These are phyloP conservation scores for Paraurostyla sp. DNA, from an alignment of 73 alveolate species.

Conservation along the genomic window DNA sequence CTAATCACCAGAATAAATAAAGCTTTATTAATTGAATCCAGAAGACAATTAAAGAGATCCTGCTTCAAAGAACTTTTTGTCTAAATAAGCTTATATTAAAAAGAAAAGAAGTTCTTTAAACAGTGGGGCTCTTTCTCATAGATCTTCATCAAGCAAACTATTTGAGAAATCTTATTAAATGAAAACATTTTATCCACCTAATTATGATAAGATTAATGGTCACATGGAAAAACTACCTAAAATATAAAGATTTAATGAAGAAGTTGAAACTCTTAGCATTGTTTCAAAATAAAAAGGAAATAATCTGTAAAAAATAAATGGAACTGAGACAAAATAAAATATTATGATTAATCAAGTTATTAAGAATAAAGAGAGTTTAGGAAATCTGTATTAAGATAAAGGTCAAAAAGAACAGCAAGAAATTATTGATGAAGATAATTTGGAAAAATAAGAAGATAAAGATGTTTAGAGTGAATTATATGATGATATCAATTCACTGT, in stretches of 20 bases:
- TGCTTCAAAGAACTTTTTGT: not conserved
- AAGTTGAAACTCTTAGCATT: constrained; percentile 27
- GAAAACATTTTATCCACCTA: constrained; percentile 48
- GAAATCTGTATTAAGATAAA: too few species aligned
- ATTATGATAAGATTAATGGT: not conserved
- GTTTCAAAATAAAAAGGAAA: not conserved
- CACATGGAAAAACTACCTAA: constrained; percentile 39
- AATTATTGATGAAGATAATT: not conserved
- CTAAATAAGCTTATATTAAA: constrained; percentile 34
- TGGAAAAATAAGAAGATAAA: not conserved
- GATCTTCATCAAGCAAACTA: not conserved
- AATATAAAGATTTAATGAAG: constrained; percentile 49
- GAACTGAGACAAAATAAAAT: not conserved
- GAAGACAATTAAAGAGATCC: not conserved
- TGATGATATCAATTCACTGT: constrained; percentile 54
- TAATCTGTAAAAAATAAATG: not conserved
- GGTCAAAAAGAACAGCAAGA: too few species aligned
- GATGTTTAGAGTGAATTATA: constrained; percentile 14
- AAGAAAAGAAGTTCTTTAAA: not conserved
- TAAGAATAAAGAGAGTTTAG: not conserved
- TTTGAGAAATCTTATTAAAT: not conserved
- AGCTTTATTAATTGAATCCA: not conserved
- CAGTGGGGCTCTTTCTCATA: not conserved
- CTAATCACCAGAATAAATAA: too few species aligned
- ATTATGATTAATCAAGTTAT: not conserved